phyloP scores from a whole-genome alignment of 495 filamentous ascomycete genomes.

The Penicillium cinerascens region DNA sequence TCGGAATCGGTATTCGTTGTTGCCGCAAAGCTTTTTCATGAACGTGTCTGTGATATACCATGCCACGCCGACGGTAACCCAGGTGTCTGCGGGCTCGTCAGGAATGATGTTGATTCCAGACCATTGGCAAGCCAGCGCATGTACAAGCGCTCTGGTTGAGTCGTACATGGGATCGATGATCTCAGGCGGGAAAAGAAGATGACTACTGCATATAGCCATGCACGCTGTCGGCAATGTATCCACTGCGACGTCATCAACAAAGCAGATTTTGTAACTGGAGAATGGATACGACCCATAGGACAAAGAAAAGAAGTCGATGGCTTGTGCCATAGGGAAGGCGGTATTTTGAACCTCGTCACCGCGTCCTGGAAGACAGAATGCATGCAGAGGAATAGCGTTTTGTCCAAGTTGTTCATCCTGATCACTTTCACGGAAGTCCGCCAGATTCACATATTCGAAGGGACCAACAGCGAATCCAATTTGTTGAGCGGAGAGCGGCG shows the following conservation, averaged over 20 bases:
- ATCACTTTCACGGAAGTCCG: constrained; percentile 82
- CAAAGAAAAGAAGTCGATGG: constrained; percentile 81
- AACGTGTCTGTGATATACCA: constrained; percentile 93
- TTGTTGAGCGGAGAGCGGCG: constrained; percentile 74
- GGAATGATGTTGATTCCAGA: constrained; percentile 85
- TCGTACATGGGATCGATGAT: constrained; percentile 79
- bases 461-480: constrained; percentile 90
- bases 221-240: constrained; percentile 75
- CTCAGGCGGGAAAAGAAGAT: constrained; percentile 75
- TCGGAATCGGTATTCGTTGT: constrained; percentile 91
- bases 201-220: constrained; percentile 81
- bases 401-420: constrained; percentile 85
- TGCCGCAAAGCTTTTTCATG: constrained; percentile 83
- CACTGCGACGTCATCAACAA: constrained; percentile 78
- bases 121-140: constrained; percentile 90
- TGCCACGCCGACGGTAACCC: constrained; percentile 87
- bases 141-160: constrained; percentile 70
- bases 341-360: constrained; percentile 77
- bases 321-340: constrained; percentile 69
- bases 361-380: constrained; percentile 83
- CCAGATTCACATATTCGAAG: constrained; percentile 88
- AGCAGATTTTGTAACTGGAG: constrained; percentile 83
- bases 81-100: constrained; percentile 72
- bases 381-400: constrained; percentile 79
- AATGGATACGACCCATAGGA: constrained; percentile 86